Base-by-base conservation (phyloP, 169 alveolate genomes). In the Plasmodium ovale region DNA sequence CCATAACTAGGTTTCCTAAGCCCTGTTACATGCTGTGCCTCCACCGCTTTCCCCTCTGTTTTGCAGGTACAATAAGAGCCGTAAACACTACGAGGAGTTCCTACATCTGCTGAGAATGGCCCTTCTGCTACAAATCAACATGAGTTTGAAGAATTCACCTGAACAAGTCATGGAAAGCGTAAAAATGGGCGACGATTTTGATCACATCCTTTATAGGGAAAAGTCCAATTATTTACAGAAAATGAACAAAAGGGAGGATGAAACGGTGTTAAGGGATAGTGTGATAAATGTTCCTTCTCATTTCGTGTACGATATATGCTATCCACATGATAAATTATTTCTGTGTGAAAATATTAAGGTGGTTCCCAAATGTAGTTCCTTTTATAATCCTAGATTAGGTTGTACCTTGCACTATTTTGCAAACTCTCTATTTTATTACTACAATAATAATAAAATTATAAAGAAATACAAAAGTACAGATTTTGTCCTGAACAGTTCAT, bases 221-320 rank as follows among this genome's bases (percentile, higher is more conserved):
- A 3, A n/a, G n/a, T n/a, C n/a, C n/a, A n/a, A n/a, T n/a, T n/a
- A n/a, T n/a, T n/a, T 77, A 42, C 2, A 39, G 14, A 60, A 44
- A 51, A 56, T 16, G 64, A 62, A 74, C 14, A 33, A 62, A 16
- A 64, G 62, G 12, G 64, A 77, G 0, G 84, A 44, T 14, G 16
- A 49, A 6, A 10, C 14, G 31, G 2, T 25, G 6, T 12, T 72
- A 9, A 1, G 31, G 42, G 74, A 60, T 9, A 23, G 19, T 37
- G 31, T 33, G 23, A 62, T 37, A 77, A 60, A 64, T 47, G 33
- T 14, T 6, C 62, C 68, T 1, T 19, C 21, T 7, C 44, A n/a
- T n/a, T 77, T 60, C 44, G 39, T 77, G 7, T 60, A 77, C 53
- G 72, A 67, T 44, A 77, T 77, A 77, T 77, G 77, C 53, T 77